phyloP scores from a whole-genome alignment of 1,284 basidiomycete species.

The Volvariella volvacea region DNA sequence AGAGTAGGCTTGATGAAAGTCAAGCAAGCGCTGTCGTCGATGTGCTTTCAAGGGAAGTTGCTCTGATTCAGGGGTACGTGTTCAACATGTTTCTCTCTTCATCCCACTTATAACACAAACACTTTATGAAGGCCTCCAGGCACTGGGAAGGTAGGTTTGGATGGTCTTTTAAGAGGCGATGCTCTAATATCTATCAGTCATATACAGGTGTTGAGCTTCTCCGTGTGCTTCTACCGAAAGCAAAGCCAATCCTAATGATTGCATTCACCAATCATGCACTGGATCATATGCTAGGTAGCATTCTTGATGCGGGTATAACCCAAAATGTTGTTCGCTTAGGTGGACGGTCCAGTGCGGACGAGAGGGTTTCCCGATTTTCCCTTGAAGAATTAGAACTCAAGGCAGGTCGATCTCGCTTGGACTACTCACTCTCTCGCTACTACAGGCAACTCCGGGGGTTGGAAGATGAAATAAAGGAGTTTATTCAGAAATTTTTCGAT shows the following conservation, averaged over 20 bases:
- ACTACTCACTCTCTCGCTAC: constrained; percentile 22
- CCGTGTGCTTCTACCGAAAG: constrained; percentile 49
- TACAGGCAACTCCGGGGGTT: constrained; percentile 36
- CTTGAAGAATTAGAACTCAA: constrained; percentile 49
- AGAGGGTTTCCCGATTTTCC: constrained; percentile 48
- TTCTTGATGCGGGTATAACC: constrained; percentile 58
- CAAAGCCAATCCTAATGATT: constrained; percentile 58
- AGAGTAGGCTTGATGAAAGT: constrained; percentile 54
- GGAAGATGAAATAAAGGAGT: constrained; percentile 34
- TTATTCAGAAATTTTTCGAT: constrained; percentile 37
- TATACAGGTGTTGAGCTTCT: constrained; percentile 63
- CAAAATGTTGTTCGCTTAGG: constrained; percentile 59
- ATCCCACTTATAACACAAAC: constrained; percentile 6
- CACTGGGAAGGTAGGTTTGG: constrained; percentile 55
- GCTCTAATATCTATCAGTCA: constrained; percentile 31
- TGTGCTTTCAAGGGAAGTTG: constrained; percentile 50
- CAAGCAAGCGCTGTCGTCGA: constrained; percentile 65
- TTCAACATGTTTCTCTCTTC: background rate
- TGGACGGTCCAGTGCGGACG: constrained; percentile 50
- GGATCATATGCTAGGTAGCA: constrained; percentile 58
- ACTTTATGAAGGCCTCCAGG: constrained; percentile 70
- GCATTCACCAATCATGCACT: constrained; percentile 74
- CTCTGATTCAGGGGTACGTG: constrained; percentile 64
- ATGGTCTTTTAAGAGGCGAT: background rate
- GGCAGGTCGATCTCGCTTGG: constrained; percentile 34